Conservation (phyloP, 2,329 filamentous ascomycete genomes). For the Daldinia eschscholtzii region DNA sequence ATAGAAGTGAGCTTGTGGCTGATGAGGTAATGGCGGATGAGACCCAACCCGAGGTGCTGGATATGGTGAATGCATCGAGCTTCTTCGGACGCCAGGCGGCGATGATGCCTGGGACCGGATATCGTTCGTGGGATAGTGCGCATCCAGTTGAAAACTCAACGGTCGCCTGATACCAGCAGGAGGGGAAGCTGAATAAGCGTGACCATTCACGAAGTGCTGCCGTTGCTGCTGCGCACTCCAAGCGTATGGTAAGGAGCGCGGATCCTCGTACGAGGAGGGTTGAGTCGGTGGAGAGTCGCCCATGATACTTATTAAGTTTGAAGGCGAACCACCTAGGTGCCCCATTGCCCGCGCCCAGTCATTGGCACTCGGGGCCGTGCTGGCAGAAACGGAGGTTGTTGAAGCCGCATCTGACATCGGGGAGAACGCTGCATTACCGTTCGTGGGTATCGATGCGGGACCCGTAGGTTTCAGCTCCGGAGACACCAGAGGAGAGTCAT, state of each 20-base stretch:
- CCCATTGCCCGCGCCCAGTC: constrained; percentile 52
- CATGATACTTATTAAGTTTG: constrained; percentile 54
- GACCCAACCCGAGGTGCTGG: constrained; percentile 55
- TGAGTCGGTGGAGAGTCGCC: constrained; percentile 55
- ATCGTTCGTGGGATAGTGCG: constrained; percentile 55
- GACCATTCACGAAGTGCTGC: constrained; percentile 47
- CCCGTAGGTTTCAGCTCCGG: constrained; percentile 51
- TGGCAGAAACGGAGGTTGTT: constrained; percentile 51
- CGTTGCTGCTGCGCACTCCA: constrained; percentile 56
- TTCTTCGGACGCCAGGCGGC: constrained; percentile 55
- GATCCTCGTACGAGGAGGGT: constrained; percentile 55
- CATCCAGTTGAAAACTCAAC: constrained; percentile 58
- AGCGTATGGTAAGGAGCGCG: constrained; percentile 50
- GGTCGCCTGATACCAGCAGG: constrained; percentile 53
- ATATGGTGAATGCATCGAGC: constrained; percentile 66
- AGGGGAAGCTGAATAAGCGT: constrained; percentile 51
- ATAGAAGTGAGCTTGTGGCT: constrained; percentile 76
- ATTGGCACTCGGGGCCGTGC: constrained; percentile 52
- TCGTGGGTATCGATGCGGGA: constrained; percentile 51
- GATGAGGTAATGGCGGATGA: constrained; percentile 71
- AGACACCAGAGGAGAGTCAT: constrained; percentile 49
- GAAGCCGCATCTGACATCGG: constrained; percentile 51
- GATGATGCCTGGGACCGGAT: constrained; percentile 57
- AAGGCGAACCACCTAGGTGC: constrained; percentile 51
- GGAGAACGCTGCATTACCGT: constrained; percentile 46